These are phyloP conservation scores for Thuidium tamariscinum DNA, from an alignment of 225 moss, liverwort and hornwort genomes.

Conservation along the genomic window DNA sequence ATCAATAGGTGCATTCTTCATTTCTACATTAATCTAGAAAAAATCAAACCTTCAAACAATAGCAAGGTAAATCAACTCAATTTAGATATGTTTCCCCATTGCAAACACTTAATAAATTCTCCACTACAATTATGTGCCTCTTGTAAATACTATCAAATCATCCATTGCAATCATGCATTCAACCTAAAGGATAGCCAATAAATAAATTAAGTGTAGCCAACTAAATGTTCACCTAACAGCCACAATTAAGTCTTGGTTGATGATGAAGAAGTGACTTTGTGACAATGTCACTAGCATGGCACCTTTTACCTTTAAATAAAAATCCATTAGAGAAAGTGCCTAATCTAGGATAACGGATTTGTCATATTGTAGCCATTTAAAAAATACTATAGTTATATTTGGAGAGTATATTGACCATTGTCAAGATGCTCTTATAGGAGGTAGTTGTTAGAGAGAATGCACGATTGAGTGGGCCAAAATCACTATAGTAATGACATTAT, in stretches of 20 bases:
- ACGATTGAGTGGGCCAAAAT: too few relatives aligned
- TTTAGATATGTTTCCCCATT: neutral
- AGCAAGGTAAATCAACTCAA: neutral
- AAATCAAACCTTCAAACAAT: neutral
- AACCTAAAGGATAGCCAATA: accelerated
- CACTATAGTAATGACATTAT: too few relatives aligned
- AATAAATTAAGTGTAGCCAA: neutral
- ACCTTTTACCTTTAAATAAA: too few relatives aligned
- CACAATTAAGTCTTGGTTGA: neutral
- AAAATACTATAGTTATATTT: too few relatives aligned
- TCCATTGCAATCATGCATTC: neutral
- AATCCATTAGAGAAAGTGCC: too few relatives aligned
- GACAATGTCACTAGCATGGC: neutral
- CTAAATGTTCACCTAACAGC: neutral
- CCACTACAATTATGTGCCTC: neutral
- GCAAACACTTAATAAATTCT: neutral
- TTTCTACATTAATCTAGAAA: neutral
- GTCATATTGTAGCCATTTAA: too few relatives aligned
- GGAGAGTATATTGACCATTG: too few relatives aligned
- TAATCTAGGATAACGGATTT: too few relatives aligned
- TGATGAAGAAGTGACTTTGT: neutral
- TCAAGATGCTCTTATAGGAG: too few relatives aligned
- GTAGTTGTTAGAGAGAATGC: too few relatives aligned
- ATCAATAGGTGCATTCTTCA: neutral
- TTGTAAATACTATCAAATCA: neutral